Conservation (phyloP, 352 stramenopile genomes). For the Phytophthora pini region DNA sequence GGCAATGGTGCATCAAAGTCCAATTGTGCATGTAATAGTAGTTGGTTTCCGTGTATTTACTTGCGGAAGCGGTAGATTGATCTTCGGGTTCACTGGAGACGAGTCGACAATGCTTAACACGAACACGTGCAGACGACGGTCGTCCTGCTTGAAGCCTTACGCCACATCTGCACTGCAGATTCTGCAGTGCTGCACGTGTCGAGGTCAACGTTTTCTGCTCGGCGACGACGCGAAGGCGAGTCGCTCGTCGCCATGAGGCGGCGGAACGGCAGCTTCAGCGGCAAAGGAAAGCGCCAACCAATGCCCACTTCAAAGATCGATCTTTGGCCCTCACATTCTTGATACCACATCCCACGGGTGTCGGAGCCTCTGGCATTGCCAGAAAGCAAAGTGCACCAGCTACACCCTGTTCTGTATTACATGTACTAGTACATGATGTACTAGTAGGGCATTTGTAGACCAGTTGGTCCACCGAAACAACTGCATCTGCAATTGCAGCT, state of each 20-base stretch:
- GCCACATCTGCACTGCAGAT: no score
- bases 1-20: background rate
- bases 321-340: background rate
- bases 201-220: no score
- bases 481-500: no score
- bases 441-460: no score
- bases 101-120: conserved; percentile 7
- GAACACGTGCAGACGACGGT: conserved; percentile 3
- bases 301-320: background rate
- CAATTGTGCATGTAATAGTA: background rate
- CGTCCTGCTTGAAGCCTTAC: background rate
- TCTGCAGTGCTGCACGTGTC: no score
- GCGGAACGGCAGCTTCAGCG: background rate
- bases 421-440: no score
- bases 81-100: conserved; percentile 1
- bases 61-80: background rate
- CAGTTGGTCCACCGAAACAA: no score
- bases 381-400: no score
- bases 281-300: background rate
- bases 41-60: background rate
- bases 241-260: no score
- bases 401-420: no score
- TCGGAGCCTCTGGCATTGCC: background rate
- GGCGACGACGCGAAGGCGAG: background rate
- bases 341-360: conserved; percentile 3